Percentiles rank a stretch among this genome's conserved stretches.
Evolutionary conservation across 768 basidiomycete species (phyloP).

Genomic region (Cyclocybe cylindracea): DNA sequence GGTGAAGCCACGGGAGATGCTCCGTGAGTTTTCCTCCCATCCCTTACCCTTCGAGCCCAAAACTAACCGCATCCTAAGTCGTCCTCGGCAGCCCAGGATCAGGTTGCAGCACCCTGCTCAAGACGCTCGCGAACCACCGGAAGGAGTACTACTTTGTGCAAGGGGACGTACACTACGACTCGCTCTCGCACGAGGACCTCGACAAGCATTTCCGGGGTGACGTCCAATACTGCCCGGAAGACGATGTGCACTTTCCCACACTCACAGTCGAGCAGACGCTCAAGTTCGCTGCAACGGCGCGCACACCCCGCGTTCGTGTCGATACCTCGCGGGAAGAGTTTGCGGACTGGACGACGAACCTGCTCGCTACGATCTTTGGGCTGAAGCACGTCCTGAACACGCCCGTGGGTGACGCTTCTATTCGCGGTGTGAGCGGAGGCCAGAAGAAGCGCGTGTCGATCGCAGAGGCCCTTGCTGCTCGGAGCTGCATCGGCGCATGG

Average conservation of each 20-base stretch:
- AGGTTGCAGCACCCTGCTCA: conserved; percentile 84
- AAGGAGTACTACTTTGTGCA: conserved; percentile 66
- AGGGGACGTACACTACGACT: conserved; percentile 78
- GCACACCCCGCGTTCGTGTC: conserved; percentile 59
- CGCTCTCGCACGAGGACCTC: conserved; percentile 68
- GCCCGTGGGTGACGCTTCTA: conserved; percentile 75
- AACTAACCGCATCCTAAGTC: conserved; percentile 39
- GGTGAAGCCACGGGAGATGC: conserved; percentile 75
- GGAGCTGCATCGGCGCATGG: conserved; percentile 62
- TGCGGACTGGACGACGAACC: conserved; percentile 46
- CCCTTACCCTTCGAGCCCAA: conserved; percentile 32
- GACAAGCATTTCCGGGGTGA: conserved; percentile 72
- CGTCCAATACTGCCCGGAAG: conserved; percentile 80
- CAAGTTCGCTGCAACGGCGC: conserved; percentile 64
- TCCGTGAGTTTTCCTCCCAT: conserved; percentile 49
- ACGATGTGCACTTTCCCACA: conserved; percentile 86
- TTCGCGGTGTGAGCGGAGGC: conserved; percentile 74
- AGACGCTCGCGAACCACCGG: conserved; percentile 75
- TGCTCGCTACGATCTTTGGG: conserved; percentile 72
- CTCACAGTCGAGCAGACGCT: conserved; percentile 84
- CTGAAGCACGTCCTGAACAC: conserved; percentile 73
- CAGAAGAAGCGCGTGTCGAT: conserved; percentile 84
- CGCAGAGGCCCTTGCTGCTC: conserved; percentile 60
- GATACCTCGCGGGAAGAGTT: conserved; percentile 44
- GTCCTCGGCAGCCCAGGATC: conserved; percentile 85